phyloP scores from a whole-genome alignment of 2,329 filamentous ascomycete species.

The Tolypocladium tundrense region DNA sequence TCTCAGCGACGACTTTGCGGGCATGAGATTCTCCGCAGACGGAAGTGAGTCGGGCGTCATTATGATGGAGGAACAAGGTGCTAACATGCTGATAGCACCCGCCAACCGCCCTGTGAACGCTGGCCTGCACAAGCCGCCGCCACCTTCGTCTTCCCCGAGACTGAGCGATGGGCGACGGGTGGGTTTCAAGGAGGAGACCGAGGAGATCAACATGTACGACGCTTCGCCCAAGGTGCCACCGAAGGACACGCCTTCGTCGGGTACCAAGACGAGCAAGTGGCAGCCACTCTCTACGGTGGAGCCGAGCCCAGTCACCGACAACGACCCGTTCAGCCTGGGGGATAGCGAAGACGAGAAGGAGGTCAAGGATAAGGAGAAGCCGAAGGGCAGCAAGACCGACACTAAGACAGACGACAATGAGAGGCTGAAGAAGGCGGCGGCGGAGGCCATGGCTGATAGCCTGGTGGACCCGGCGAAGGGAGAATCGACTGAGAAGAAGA shows the following conservation, averaged over 20 bases:
- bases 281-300: slow-evolving; percentile 79
- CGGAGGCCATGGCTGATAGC: slow-evolving; percentile 48
- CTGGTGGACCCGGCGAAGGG: slow-evolving; percentile 32
- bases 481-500: slow-evolving; percentile 22
- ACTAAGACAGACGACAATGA: slow-evolving; percentile 47
- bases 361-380: slow-evolving; percentile 30
- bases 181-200: slow-evolving; percentile 52
- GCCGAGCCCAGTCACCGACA: slow-evolving; percentile 74
- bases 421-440: slow-evolving; percentile 54
- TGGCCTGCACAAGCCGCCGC: slow-evolving; percentile 65
- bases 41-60: slow-evolving; percentile 39
- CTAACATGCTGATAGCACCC: slow-evolving; percentile 17
- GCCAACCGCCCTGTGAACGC: slow-evolving; percentile 59
- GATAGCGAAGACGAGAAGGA: slow-evolving; percentile 90
- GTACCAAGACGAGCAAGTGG: slow-evolving; percentile 82
- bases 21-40: slow-evolving; percentile 52
- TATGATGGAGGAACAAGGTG: not conserved
- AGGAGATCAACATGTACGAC: slow-evolving; percentile 72
- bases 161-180: slow-evolving; percentile 40
- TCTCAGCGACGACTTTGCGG: slow-evolving; percentile 78
- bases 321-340: slow-evolving; percentile 92
- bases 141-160: slow-evolving; percentile 41
- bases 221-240: slow-evolving; percentile 45
- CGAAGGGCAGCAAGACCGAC: slow-evolving; percentile 42
- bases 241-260: slow-evolving; percentile 38